phyloP scores from a whole-genome alignment of 441 rosid genomes.

The Viola pubescens region DNA sequence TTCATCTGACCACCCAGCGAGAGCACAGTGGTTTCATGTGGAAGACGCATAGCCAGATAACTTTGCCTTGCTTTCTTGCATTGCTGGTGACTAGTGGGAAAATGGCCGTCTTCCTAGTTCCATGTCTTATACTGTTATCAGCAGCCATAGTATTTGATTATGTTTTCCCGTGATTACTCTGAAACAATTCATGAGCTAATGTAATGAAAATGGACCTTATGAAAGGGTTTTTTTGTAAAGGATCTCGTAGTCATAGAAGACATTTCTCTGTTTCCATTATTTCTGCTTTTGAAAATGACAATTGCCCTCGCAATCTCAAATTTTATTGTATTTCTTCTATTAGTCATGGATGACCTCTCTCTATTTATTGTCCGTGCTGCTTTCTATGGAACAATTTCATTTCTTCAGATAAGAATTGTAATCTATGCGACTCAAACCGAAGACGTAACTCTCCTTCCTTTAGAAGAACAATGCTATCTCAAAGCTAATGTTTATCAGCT shows the following conservation, averaged over 20 bases:
- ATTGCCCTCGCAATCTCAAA: no score
- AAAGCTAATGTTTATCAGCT: no score
- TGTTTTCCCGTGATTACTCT: not conserved
- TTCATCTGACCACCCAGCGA: conserved; percentile 1
- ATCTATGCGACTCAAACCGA: no score
- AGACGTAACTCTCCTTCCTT: no score
- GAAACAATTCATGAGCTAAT: not conserved
- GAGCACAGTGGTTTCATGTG: not conserved
- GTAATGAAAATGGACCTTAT: not conserved
- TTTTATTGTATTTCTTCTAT: no score
- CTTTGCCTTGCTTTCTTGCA: not conserved
- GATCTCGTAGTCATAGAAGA: not conserved
- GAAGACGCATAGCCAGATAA: not conserved
- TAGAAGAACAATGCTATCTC: no score
- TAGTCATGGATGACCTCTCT: no score
- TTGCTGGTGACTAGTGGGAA: not conserved
- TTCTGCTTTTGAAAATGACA: no score
- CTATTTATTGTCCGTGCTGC: no score
- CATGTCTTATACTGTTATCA: conserved; percentile 1
- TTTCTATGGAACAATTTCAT: no score
- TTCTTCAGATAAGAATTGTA: no score
- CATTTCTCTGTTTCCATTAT: no score
- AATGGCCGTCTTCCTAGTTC: not conserved
- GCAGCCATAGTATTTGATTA: not conserved
- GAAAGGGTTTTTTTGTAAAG: conserved; percentile 1